Percentiles rank a stretch among this genome's conserved stretches.
phyloP scores from a whole-genome alignment of 257 asterid species.

The Solanum medicagineum region DNA sequence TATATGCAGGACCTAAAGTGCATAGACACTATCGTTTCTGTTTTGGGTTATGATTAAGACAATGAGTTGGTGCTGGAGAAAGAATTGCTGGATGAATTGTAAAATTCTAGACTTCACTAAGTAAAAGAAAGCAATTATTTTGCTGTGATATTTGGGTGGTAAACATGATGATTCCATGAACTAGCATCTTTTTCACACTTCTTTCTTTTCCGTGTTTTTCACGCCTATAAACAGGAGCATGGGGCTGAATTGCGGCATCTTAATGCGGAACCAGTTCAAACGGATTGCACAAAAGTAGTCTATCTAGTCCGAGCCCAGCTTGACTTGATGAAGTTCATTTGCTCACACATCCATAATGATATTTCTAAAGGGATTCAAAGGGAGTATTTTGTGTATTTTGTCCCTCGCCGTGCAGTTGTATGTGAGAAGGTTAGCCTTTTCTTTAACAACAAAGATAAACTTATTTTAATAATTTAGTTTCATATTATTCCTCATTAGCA shows the following conservation, averaged over 20 bases:
- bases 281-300: conserved; percentile 73
- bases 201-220: neutral
- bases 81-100: neutral
- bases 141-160: neutral
- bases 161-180: neutral
- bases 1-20: neutral
- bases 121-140: neutral
- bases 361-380: conserved; percentile 76
- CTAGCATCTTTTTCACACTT: neutral
- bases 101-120: neutral
- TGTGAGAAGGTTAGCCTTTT: conserved; percentile 72
- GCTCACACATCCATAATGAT: conserved; percentile 68
- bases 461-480: neutral
- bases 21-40: neutral
- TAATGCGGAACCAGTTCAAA: conserved; percentile 72
- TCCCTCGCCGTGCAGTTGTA: conserved; percentile 83
- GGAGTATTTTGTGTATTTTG: conserved; percentile 85
- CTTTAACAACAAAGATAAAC: neutral
- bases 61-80: neutral
- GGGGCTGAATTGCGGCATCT: conserved; percentile 87
- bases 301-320: conserved; percentile 77
- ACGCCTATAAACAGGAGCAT: conserved; percentile 46
- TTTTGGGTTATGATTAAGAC: neutral
- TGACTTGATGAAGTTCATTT: conserved; percentile 67
- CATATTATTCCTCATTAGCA: neutral